These are phyloP conservation scores for Thalassiosira hispida DNA, from an alignment of 352 stramenopile genomes.

Conservation along the genomic window DNA sequence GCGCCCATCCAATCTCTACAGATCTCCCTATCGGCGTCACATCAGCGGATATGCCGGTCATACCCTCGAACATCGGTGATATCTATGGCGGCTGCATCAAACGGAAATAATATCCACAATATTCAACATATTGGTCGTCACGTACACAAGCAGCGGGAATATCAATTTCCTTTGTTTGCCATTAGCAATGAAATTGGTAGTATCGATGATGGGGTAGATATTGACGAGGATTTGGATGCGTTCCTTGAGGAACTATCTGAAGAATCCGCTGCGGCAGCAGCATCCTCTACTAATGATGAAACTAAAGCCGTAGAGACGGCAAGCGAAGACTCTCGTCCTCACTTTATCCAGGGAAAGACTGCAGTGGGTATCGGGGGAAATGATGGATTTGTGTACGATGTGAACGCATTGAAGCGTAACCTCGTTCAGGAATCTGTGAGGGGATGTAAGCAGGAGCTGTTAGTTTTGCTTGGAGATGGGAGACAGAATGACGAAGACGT, in stretches of 20 bases:
- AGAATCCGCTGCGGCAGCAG: not conserved
- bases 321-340: constrained; percentile 4
- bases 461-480: constrained; percentile 53
- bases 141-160: not conserved
- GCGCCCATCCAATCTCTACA: constrained; percentile 2
- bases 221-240: constrained; percentile 19
- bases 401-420: constrained; percentile 70
- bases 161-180: not conserved
- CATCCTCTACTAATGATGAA: not conserved
- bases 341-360: constrained; percentile 48
- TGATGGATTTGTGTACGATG: constrained; percentile 56
- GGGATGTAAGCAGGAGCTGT: constrained; percentile 60
- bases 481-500: constrained; percentile 23
- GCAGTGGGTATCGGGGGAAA: constrained; percentile 63
- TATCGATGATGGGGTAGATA: constrained; percentile 8
- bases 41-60: not conserved
- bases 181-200: not conserved
- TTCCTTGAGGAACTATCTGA: constrained; percentile 42
- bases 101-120: not conserved
- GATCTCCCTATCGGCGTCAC: not conserved
- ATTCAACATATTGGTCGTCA: not conserved
- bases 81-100: not conserved
- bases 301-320: constrained; percentile 2
- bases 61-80: not conserved
- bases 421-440: constrained; percentile 66